These are phyloP conservation scores for Boletus sp. DNA, from an alignment of 1,284 basidiomycete genomes.

Conservation along the genomic window DNA sequence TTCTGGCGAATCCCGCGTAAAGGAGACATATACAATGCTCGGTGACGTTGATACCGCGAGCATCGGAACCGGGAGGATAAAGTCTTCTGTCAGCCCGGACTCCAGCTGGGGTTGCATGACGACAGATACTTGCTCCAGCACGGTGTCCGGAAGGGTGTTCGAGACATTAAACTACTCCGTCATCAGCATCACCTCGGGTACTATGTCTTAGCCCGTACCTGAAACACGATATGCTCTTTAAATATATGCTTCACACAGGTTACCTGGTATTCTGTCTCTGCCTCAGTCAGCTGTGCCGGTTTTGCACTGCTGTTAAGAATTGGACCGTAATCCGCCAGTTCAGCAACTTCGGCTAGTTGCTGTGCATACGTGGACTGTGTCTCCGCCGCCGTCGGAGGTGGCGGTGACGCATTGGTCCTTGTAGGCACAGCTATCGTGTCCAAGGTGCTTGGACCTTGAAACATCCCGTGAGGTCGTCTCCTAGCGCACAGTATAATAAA, in stretches of 20 bases:
- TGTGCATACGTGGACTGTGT: constrained; percentile 85
- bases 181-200: constrained; percentile 10
- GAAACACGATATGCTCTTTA: constrained; percentile 95
- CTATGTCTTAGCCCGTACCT: constrained; percentile 50
- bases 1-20: constrained; percentile 79
- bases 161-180: constrained; percentile 87
- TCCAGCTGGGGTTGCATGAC: constrained; percentile 85
- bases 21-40: constrained; percentile 91
- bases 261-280: constrained; percentile 98
- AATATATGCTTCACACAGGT: constrained; percentile 97
- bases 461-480: constrained; percentile 7
- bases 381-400: constrained; percentile 77
- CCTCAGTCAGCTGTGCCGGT: constrained; percentile 89
- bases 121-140: constrained; percentile 95
- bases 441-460: constrained; percentile 76
- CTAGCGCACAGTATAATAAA: constrained; percentile 7
- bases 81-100: constrained; percentile 86
- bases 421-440: constrained; percentile 80
- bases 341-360: constrained; percentile 86
- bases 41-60: constrained; percentile 75
- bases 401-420: constrained; percentile 63
- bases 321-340: constrained; percentile 85
- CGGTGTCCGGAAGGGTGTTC: constrained; percentile 98
- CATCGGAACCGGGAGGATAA: constrained; percentile 86
- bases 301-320: constrained; percentile 88